phyloP scores from a whole-genome alignment of 257 asterid genomes.

The Paulownia fortunei region DNA sequence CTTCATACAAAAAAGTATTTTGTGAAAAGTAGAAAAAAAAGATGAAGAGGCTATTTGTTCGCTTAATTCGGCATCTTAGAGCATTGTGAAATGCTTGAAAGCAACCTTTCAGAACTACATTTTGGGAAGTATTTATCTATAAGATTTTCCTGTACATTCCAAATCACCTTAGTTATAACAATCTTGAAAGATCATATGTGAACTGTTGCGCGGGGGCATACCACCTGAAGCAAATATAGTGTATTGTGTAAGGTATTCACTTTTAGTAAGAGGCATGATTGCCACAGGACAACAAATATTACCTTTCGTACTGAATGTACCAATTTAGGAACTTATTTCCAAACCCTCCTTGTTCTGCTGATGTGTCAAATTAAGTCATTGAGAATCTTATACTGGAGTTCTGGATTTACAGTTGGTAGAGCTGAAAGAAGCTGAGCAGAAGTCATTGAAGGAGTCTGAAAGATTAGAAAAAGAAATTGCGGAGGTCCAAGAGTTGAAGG shows the following conservation, averaged over 20 bases:
- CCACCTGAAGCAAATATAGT: neutral
- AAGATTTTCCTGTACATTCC: slow-evolving; percentile 10
- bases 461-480: slow-evolving; percentile 85
- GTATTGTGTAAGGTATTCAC: slow-evolving; percentile 9
- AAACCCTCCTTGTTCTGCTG: neutral
- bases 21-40: neutral
- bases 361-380: neutral
- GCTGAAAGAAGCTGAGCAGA: slow-evolving; percentile 86
- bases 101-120: neutral
- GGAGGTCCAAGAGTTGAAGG: slow-evolving; percentile 89
- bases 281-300: neutral
- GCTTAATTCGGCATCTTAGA: neutral
- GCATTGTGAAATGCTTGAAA: slow-evolving; percentile 12
- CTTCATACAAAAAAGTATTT: neutral
- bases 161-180: neutral
- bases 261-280: neutral
- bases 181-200: slow-evolving; percentile 12
- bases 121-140: neutral
- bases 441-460: slow-evolving; percentile 78
- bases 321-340: neutral
- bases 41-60: neutral
- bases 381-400: slow-evolving; percentile 28
- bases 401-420: slow-evolving; percentile 72
- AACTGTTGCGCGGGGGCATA: neutral
- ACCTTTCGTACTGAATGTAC: neutral